Evolutionary conservation across 2,329 filamentous ascomycete species (phyloP).

Genomic region (Aschersonia sp.): DNA sequence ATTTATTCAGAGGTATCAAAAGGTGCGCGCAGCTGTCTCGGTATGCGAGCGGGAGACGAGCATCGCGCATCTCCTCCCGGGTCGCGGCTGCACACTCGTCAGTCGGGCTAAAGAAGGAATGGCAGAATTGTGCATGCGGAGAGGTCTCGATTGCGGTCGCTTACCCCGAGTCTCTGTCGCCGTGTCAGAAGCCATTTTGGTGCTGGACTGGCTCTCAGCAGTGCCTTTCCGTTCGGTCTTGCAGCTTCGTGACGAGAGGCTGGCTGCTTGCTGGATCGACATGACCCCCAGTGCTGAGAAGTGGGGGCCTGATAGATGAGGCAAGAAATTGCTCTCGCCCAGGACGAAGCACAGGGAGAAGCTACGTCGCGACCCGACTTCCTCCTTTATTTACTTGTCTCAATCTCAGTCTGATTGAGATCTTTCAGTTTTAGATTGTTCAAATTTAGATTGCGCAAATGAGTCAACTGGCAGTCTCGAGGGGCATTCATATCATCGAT

Average conservation of each 20-base stretch:
- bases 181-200: conserved; percentile 22
- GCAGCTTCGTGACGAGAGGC: too few relatives aligned
- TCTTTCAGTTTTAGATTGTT: too few relatives aligned
- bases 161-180: conserved; percentile 23
- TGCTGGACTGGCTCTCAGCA: conserved; percentile 16
- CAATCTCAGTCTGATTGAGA: too few relatives aligned
- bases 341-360: too few relatives aligned
- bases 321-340: conserved; percentile 3
- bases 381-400: too few relatives aligned
- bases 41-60: conserved; percentile 77
- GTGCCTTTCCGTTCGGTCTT: too few relatives aligned
- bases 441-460: too few relatives aligned
- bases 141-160: conserved; percentile 6
- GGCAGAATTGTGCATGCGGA: neutral
- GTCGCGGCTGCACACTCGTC: conserved; percentile 45
- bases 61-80: conserved; percentile 86
- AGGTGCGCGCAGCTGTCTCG: conserved; percentile 92
- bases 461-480: too few relatives aligned
- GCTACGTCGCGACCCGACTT: too few relatives aligned
- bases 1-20: conserved; percentile 88
- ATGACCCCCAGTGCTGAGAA: conserved; percentile 9
- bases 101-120: neutral
- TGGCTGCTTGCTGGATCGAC: conserved; percentile 12
- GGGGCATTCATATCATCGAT: too few relatives aligned
- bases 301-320: conserved; percentile 12